Evolutionary conservation across 2,329 filamentous ascomycete species (phyloP), one percentile per base, ranked within the genome.

Genomic region (Hypoxylon sp.): DNA sequence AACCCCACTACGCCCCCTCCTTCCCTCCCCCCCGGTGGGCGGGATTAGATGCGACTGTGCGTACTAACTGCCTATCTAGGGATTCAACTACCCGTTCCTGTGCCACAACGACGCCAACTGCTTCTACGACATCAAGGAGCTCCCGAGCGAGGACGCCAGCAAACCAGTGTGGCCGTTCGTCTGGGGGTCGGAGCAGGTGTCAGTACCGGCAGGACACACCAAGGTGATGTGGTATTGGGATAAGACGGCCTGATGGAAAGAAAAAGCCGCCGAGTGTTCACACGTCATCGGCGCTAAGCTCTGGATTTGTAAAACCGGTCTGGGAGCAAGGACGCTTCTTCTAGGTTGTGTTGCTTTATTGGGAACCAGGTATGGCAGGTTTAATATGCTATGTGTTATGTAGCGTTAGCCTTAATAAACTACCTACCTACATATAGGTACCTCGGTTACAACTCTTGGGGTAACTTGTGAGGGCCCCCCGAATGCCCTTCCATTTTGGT

Each of bases 221-320:
- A 34, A 65, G 21, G 67, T 70, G 10, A 32, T 68, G 46, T 70
- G 65, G 64, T 60, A 60, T 25, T 70, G 67, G 67, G 50, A 68
- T 6, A 55, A 63, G 56, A 62, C 53, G 5, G 30, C 43, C 7
- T 30, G 6, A 9, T 65, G 53, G 19, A 19, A n/a, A 11, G 14
- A 25, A 11, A 17, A 25, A 13, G 2, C 9, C 23, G n/a, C 6
- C 23, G 23, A 32, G 1, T 5, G n/a, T 51, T 32, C 51, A 36
- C 51, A 36, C 51, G 19, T 25, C 51, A 55, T 28, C 51, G 36
- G 14, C 30, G 19, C n/a, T 2, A 45, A 30, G 38, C n/a, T 25
- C 34, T 32, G 52, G 23, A 30, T 56, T 30, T 13, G 38, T 43
- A 28, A 43, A 43, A 56, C 30, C 9, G 28, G 48, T 32, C 19